Conservation (phyloP, 257 asterid genomes). For the Nicotiana noctiflora region DNA sequence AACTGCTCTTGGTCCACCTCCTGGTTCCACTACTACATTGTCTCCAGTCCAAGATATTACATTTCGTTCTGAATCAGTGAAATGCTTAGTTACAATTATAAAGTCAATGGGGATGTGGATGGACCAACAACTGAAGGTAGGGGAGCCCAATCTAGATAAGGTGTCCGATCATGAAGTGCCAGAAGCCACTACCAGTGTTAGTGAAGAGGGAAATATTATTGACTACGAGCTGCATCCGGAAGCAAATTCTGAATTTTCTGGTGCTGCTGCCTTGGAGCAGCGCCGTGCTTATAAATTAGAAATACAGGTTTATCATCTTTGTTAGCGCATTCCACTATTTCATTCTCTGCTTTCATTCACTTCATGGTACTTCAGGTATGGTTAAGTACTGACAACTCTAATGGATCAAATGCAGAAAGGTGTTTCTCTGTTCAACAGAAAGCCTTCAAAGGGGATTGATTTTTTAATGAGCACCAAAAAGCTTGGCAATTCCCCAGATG, state of each 20-base stretch:
- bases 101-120: constrained; percentile 95
- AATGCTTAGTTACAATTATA: constrained; percentile 79
- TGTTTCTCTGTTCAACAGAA: constrained; percentile 82
- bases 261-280: constrained; percentile 86
- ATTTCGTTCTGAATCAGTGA: constrained; percentile 95
- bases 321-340: constrained; percentile 1
- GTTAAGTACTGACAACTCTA: constrained; percentile 19
- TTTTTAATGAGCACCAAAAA: constrained; percentile 72
- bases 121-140: constrained; percentile 93
- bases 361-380: neutral
- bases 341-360: neutral
- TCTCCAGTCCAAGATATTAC: constrained; percentile 89
- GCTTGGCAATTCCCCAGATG: constrained; percentile 82
- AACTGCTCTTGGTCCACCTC: constrained; percentile 96
- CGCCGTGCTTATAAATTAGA: constrained; percentile 93
- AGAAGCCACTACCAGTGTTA: constrained; percentile 32
- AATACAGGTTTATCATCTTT: constrained; percentile 59
- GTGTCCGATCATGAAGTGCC: constrained; percentile 47
- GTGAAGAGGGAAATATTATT: constrained; percentile 56
- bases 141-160: constrained; percentile 48
- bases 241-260: constrained; percentile 54
- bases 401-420: constrained; percentile 78
- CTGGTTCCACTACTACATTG: constrained; percentile 84
- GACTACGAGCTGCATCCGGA: constrained; percentile 72
- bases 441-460: constrained; percentile 94